Evolutionary conservation across 2,329 filamentous ascomycete genomes (phyloP).

Genomic region (Arthrobotrys musiformis): DNA sequence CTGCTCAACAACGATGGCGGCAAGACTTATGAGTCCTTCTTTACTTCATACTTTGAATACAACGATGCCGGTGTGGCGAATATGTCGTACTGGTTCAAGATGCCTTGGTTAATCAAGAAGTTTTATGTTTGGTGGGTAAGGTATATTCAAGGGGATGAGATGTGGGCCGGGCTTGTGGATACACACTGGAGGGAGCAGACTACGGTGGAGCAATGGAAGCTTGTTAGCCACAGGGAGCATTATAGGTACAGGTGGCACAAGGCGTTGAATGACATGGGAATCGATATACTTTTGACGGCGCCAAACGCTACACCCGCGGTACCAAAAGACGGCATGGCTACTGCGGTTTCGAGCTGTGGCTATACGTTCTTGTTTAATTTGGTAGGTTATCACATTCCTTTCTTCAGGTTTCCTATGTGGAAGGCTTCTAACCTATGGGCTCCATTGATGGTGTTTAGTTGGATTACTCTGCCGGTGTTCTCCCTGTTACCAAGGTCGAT

Average conservation of each 20-base stretch:
- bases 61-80: slow-evolving; percentile 81
- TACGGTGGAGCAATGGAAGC: slow-evolving; percentile 82
- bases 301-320: slow-evolving; percentile 90
- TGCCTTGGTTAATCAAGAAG: slow-evolving; percentile 80
- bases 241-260: slow-evolving; percentile 83
- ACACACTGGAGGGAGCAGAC: slow-evolving; percentile 76
- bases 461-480: slow-evolving; percentile 83
- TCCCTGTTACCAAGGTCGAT: slow-evolving; percentile 89
- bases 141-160: slow-evolving; percentile 77
- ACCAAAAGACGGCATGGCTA: slow-evolving; percentile 85
- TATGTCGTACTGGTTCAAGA: slow-evolving; percentile 77
- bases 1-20: slow-evolving; percentile 88
- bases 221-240: slow-evolving; percentile 79
- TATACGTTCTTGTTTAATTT: slow-evolving; percentile 96
- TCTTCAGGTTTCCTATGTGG: slow-evolving; percentile 6
- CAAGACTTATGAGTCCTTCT: slow-evolving; percentile 79
- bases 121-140: slow-evolving; percentile 91
- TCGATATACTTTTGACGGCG: slow-evolving; percentile 84
- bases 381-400: slow-evolving; percentile 65
- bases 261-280: slow-evolving; percentile 79
- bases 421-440: slow-evolving; percentile 25
- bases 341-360: slow-evolving; percentile 85
- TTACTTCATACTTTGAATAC: slow-evolving; percentile 77
- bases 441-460: slow-evolving; percentile 67
- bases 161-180: slow-evolving; percentile 81